These are phyloP conservation scores for Colletotrichum nymphaeae DNA, from an alignment of 2,329 filamentous ascomycete genomes.

Conservation along the genomic window DNA sequence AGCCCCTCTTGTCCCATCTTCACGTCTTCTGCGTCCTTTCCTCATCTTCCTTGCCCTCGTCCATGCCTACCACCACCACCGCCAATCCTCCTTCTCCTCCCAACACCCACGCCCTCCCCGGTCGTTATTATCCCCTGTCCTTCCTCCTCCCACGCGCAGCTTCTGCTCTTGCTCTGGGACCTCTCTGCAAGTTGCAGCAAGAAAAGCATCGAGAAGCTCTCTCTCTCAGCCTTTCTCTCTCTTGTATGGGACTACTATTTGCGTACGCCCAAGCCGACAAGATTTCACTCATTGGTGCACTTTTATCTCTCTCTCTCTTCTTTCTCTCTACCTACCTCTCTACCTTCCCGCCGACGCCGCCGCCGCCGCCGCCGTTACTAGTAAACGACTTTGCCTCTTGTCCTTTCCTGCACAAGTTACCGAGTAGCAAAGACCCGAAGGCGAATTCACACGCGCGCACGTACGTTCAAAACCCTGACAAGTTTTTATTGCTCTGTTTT, in stretches of 20 bases:
- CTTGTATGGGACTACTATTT: neutral
- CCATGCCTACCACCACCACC: neutral
- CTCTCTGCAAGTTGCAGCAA: conserved; percentile 32
- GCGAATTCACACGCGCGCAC: neutral
- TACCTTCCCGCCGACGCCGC: neutral
- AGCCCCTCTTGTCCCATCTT: conserved; percentile 28
- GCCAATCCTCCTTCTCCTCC: conserved; percentile 6
- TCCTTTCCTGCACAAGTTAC: conserved; percentile 5
- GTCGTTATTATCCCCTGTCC: conserved; percentile 35
- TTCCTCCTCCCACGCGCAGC: conserved; percentile 15
- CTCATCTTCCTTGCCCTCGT: conserved; percentile 5
- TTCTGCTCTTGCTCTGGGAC: conserved; percentile 12
- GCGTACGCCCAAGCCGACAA: neutral
- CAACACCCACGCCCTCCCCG: conserved; percentile 28
- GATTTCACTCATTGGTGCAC: neutral
- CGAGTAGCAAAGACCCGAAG: neutral
- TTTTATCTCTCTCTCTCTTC: neutral
- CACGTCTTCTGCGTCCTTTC: conserved; percentile 5
- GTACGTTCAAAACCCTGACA: conserved; percentile 27
- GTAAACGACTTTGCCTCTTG: neutral
- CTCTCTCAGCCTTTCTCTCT: neutral
- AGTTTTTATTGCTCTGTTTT: conserved; percentile 2
- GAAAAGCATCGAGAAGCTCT: conserved; percentile 35
- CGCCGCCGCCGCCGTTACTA: neutral
- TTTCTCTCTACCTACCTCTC: too few species aligned